Evolutionary conservation across 75 land plant genomes (phyloP), one percentile per base, ranked within the genome.

Genomic region (Sequoiadendron giganteum): DNA sequence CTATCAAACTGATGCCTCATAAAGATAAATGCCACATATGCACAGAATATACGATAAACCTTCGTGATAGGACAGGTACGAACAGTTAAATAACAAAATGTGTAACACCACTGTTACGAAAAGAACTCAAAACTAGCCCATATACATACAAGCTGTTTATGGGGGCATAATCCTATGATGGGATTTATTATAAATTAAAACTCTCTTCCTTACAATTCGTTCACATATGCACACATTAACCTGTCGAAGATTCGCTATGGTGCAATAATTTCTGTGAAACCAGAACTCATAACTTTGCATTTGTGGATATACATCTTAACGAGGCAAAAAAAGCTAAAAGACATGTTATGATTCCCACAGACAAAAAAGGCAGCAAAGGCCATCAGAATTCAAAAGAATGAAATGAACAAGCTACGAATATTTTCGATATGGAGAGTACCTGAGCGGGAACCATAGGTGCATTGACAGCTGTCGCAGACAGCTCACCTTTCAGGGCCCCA

Each of bases 371-470:
- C 84, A n/a, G 32, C 84, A 82, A 28, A 11, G 32, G 32, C 30
- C 52, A 47, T n/a, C 25, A 47, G 45, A 82, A 47, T 25, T 82
- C 47, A 43, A 86, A 40, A 30, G 84, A 10, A 54, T 39, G 16
- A 40, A 68, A 15, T 34, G 39, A 32, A 79, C 28, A 72, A 40
- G 42, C 52, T 14, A 45, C 1, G 47, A 82, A 32, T 28, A 28
- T 10, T 82, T 11, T 10, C 11, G 8, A 25, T 45, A 10, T 6
- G n/a, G 49, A 8, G 40, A 28, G n/a, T 89, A 94, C 96, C 96
- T 94, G 93, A 85, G 94, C 89, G 86, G 96, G 93, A 83, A 95
- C 96, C 96, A 95, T 94, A 5, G 96, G 96, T 18, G 96, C 96
- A 91, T 95, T 95, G 28, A 95, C 96, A n/a, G 96, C 96, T 88